phyloP scores from a whole-genome alignment of 1,284 basidiomycete genomes.

The Trichosporon sp. region DNA sequence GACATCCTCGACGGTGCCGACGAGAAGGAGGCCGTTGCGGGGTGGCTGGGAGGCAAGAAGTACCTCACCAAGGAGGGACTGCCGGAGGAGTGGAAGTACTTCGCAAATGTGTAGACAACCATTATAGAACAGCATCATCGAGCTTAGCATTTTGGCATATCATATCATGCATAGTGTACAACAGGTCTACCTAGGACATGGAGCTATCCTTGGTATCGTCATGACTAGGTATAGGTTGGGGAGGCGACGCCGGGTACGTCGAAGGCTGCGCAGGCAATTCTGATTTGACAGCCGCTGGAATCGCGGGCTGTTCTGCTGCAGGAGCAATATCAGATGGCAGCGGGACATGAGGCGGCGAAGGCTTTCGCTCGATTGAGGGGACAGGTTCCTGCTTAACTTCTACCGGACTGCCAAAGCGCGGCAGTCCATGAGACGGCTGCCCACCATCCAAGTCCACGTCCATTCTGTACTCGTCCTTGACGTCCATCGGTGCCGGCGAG shows the following conservation, averaged over 20 bases:
- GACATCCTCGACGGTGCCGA: slow-evolving; percentile 51
- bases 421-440: background rate
- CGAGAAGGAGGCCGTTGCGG: slow-evolving; percentile 33
- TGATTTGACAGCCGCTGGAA: background rate
- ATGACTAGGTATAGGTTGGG: background rate
- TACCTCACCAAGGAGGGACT: slow-evolving; percentile 42
- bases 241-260: no score
- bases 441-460: background rate
- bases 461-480: background rate
- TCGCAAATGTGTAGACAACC: slow-evolving; percentile 2
- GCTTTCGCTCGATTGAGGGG: background rate
- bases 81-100: slow-evolving; percentile 14
- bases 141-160: background rate
- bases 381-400: background rate
- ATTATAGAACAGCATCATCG: background rate
- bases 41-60: slow-evolving; percentile 36
- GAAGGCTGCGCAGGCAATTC: no score
- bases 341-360: background rate
- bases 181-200: background rate
- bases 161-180: background rate
- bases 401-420: background rate
- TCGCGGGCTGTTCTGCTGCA: no score
- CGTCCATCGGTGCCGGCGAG: background rate
- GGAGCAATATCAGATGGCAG: background rate
- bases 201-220: background rate